Base-by-base conservation (phyloP, 2,329 filamentous ascomycete species). In the Epichloe sylvatica region DNA sequence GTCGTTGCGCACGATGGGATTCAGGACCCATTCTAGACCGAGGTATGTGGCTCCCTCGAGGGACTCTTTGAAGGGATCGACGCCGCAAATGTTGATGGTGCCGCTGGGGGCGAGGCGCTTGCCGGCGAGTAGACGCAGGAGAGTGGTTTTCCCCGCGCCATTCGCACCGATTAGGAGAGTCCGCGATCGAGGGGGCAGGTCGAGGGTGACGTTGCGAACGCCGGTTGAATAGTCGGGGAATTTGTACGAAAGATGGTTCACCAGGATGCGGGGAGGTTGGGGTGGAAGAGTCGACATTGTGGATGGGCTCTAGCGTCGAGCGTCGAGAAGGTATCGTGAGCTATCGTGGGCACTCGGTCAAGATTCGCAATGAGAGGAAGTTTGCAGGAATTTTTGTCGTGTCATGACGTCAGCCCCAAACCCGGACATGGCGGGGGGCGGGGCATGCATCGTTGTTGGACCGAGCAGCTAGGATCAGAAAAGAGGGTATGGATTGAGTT, bases 41-140 rank as follows among this genome's bases (percentile, higher is more conserved):
- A 98, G 84, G 67, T 98, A 98, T 21, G 91, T 97, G 34, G 98
- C 91, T 54, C 92, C 92, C 68, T 95, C 86, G 30, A 96, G 80
- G 11, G 83, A 81, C 36, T 89, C 78, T 65, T 87, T 85, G 78
- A 98, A 98, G 8, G 92, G 92, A 67, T 98, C 92, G 45, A 87
- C 80, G 54, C 86, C 87, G 45, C 80, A 84, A 54, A 98, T 83
- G 60, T 71, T 72, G 64, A 98, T 86, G 55, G 82, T 81, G 62
- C 77, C 72, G 48, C 72, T 70, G 0, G 92, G 91, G 1, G 91
- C 85, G 60, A 98, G 86, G 50, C 90, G 88, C 73, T 97, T 97
- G 63, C 92, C 92, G 17, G 90, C 88, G 52, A 98, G 81, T 42
- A 98, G 84, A 52, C 90, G 90, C 44, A 98, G 83, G 51, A 98